These are phyloP conservation scores for Agrostemma githago DNA, from an alignment of 148 eudicot species.

Conservation along the genomic window DNA sequence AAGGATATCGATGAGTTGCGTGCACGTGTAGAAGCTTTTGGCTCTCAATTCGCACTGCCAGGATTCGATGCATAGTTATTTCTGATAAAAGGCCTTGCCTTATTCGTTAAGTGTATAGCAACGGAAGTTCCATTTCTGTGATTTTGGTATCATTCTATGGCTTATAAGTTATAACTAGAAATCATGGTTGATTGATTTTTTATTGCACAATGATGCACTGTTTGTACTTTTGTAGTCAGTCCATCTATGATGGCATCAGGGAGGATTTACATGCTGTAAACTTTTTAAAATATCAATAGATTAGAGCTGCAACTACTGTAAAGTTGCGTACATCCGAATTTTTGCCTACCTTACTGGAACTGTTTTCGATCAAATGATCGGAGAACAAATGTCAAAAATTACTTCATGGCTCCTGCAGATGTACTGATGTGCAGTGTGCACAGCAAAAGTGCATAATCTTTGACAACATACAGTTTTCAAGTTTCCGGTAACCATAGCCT, in stretches of 20 bases:
- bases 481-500: not conserved
- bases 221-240: not conserved
- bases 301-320: no score
- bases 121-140: not conserved
- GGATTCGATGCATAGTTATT: slow-evolving; percentile 46
- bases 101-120: not conserved
- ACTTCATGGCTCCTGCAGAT: no score
- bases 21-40: slow-evolving; percentile 63
- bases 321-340: no score
- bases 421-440: no score
- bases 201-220: not conserved
- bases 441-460: no score
- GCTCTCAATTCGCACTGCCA: slow-evolving; percentile 77
- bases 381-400: no score
- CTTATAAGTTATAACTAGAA: not conserved
- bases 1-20: slow-evolving; percentile 69
- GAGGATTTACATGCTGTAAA: no score
- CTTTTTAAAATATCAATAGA: no score
- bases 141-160: not conserved
- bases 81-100: not conserved
- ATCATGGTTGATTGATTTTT: not conserved
- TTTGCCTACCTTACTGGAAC: not conserved
- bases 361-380: no score
- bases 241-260: not conserved
- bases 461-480: not conserved